Conservation (phyloP, 2,329 filamentous ascomycete species). For the Lomentospora prolificans region DNA sequence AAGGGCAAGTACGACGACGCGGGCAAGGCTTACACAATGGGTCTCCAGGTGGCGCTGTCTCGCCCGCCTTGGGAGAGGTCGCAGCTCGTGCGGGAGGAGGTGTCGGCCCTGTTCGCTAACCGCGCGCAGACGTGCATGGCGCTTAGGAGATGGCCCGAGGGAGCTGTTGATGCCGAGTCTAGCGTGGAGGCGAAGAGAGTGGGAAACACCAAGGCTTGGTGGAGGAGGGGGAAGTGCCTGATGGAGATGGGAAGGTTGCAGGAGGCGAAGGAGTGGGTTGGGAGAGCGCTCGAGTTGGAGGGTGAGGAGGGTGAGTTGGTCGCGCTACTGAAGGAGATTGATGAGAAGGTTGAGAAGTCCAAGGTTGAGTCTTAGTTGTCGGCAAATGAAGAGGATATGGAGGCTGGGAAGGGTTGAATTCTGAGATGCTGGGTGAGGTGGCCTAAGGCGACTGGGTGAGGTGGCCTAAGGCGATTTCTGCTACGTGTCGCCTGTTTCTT, state of each 20-base stretch:
- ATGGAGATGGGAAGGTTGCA: slow-evolving; percentile 81
- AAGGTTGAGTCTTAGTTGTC: slow-evolving; percentile 17
- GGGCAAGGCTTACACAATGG: slow-evolving; percentile 71
- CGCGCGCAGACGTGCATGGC: slow-evolving; percentile 86
- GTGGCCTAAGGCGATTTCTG: too few relatives aligned
- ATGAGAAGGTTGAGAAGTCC: slow-evolving; percentile 32
- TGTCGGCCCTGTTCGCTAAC: slow-evolving; percentile 71
- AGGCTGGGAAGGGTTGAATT: too few relatives aligned
- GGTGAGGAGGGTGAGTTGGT: slow-evolving; percentile 57
- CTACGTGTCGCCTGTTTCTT: background rate
- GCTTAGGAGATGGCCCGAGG: slow-evolving; percentile 72
- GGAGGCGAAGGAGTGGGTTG: slow-evolving; percentile 74
- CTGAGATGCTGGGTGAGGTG: too few relatives aligned
- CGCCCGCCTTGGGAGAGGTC: slow-evolving; percentile 83
- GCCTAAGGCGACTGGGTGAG: too few relatives aligned
- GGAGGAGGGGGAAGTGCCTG: slow-evolving; percentile 74
- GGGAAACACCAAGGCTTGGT: slow-evolving; percentile 93
- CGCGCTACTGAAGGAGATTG: slow-evolving; percentile 53
- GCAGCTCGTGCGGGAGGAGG: slow-evolving; percentile 75
- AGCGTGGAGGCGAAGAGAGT: slow-evolving; percentile 80
- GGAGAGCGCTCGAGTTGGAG: slow-evolving; percentile 72
- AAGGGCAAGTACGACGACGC: slow-evolving; percentile 68
- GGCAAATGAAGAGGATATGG: too few relatives aligned
- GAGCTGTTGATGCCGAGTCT: slow-evolving; percentile 74
- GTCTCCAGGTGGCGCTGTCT: slow-evolving; percentile 76